These are phyloP conservation scores for Santalum album DNA, from an alignment of 164 flowering plant species.

Conservation along the genomic window DNA sequence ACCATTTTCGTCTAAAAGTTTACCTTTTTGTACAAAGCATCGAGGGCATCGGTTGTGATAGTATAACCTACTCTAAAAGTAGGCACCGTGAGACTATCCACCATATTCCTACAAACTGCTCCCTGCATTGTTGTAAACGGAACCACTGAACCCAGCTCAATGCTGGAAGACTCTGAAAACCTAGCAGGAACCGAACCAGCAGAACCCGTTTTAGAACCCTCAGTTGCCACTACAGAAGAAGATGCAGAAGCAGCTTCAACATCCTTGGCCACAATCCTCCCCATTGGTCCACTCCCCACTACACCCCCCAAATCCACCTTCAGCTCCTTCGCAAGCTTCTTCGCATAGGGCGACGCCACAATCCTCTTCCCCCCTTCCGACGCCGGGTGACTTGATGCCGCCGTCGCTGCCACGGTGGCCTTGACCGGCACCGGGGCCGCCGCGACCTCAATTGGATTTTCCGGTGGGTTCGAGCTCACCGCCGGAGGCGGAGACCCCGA, in stretches of 20 bases:
- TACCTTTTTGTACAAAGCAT: slow-evolving; percentile 92
- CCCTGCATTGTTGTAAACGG: slow-evolving; percentile 91
- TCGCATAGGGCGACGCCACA: slow-evolving; percentile 94
- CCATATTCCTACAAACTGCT: slow-evolving; percentile 90
- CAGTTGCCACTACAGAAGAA: slow-evolving; percentile 13
- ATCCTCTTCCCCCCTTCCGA: slow-evolving; percentile 80
- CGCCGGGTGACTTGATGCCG: slow-evolving; percentile 52
- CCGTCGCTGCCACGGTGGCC: slow-evolving; percentile 3
- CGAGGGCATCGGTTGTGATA: slow-evolving; percentile 78
- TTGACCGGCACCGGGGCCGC: slow-evolving; percentile 8
- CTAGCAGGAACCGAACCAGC: not conserved
- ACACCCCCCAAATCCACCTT: slow-evolving; percentile 63
- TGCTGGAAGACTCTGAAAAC: slow-evolving; percentile 14
- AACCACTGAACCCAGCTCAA: slow-evolving; percentile 52
- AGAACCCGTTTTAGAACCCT: slow-evolving; percentile 8
- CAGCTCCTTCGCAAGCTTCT: slow-evolving; percentile 85
- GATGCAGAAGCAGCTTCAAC: slow-evolving; percentile 66
- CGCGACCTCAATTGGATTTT: slow-evolving; percentile 7
- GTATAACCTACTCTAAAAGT: slow-evolving; percentile 95
- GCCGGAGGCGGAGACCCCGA: slow-evolving; percentile 11
- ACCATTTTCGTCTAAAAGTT: not conserved
- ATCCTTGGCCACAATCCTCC: slow-evolving; percentile 91
- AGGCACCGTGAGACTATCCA: slow-evolving; percentile 82
- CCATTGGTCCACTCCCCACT: slow-evolving; percentile 77
- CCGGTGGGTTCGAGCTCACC: slow-evolving; percentile 5